Evolutionary conservation across 2,329 filamentous ascomycete genomes (phyloP), one percentile per base, ranked within the genome.

Genomic region (Fusarium algeriense): DNA sequence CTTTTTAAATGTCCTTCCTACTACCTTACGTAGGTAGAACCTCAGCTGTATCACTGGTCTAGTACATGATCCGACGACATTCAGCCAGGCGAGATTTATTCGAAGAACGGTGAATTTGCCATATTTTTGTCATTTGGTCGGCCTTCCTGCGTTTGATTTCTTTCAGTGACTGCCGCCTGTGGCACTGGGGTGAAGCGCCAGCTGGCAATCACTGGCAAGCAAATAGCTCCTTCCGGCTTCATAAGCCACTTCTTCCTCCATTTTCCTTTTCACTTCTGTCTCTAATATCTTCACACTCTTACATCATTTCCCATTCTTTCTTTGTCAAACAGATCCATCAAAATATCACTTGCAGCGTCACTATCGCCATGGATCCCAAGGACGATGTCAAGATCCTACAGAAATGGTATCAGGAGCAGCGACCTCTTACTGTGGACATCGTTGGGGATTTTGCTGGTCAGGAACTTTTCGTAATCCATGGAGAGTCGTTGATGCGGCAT

Each of bases 381-480:
- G 41, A n/a, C n/a, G 17, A 34, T 28, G n/a, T n/a, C 32, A 37
- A 63, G 35, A 23, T 32, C 48, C 58, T 70, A 13, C 63, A 61
- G 19, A 50, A 60, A 6, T 70, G 54, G 64, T 73, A 67, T 45
- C 20, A 57, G 13, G 49, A 53, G 14, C 56, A 44, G 28, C 50
- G 19, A 9, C 60, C 59, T 9, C 56, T 67, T 45, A 71, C 60
- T 13, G 84, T 92, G 32, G 90, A 93, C 72, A 85, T 94, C 5
- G 88, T 94, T 7, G 91, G 92, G 43, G 92, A 94, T 76, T 94
- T 92, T 79, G 91, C 91, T 6, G 92, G 92, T 26, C 89, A 88
- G 65, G 92, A 93, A 76, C 84, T 91, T 14, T 94, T 94, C 77
- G 82, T 91, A 26, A 86, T 94, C 34, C 91, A 94, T 70, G 92